Percentiles rank a stretch among this genome's conserved stretches.
Conservation (phyloP, 2,329 filamentous ascomycete genomes). For the Lachnellula hyalina region DNA sequence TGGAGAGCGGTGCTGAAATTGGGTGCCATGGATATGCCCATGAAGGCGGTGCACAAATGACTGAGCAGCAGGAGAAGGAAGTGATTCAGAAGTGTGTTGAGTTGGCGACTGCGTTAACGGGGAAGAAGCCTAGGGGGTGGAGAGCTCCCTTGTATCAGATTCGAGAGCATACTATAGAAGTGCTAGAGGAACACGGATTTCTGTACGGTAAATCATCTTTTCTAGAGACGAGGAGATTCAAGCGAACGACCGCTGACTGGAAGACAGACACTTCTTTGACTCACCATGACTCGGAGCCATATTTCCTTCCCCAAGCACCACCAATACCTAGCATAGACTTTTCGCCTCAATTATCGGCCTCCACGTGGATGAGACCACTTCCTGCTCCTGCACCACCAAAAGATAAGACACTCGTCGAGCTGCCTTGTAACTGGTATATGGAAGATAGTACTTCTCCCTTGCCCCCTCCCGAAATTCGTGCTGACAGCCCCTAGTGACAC, state of each 20-base stretch:
- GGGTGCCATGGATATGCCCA: slow-evolving; percentile 30
- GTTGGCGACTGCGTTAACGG: slow-evolving; percentile 38
- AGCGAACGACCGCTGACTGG: neutral
- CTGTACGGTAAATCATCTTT: slow-evolving; percentile 33
- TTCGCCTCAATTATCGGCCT: slow-evolving; percentile 27
- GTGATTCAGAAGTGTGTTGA: slow-evolving; percentile 44
- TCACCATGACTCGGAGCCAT: slow-evolving; percentile 45
- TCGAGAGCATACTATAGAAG: slow-evolving; percentile 41
- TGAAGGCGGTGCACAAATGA: slow-evolving; percentile 39
- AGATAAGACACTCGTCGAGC: slow-evolving; percentile 38
- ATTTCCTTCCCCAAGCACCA: slow-evolving; percentile 38
- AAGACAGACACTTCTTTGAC: slow-evolving; percentile 42
- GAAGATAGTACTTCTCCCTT: slow-evolving; percentile 36
- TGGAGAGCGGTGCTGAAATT: slow-evolving; percentile 49
- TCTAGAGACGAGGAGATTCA: neutral
- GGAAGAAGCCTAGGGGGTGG: slow-evolving; percentile 43
- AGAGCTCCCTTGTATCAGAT: slow-evolving; percentile 48
- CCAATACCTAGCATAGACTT: slow-evolving; percentile 39
- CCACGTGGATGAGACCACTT: slow-evolving; percentile 43
- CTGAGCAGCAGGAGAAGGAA: slow-evolving; percentile 43
- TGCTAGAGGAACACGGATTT: slow-evolving; percentile 44
- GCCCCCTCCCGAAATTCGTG: neutral
- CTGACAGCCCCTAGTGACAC: slow-evolving; percentile 13
- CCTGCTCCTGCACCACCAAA: slow-evolving; percentile 24
- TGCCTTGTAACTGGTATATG: slow-evolving; percentile 46